Percentiles rank a stretch among this genome's conserved stretches.
Evolutionary conservation across 164 flowering plant genomes (phyloP).

Genomic region (grape (Vitis vinifera)): ASM3070453v1 NC_081815.1:19491501-19492000

Average conservation of each 20-base stretch:
- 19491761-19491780: constrained; percentile 33
- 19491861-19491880: too few relatives aligned
- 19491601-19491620: constrained; percentile 29
- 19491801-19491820: constrained; percentile 43
- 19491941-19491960: constrained; percentile 17
- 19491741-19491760: constrained; percentile 45
- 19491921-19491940: too few relatives aligned
- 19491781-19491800: constrained; percentile 42
- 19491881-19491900: too few relatives aligned
- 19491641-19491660: not conserved
- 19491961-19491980: constrained; percentile 22
- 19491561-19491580: constrained; percentile 35
- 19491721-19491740: not conserved
- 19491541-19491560: constrained; percentile 27
- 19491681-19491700: constrained; percentile 12
- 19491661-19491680: too few relatives aligned
- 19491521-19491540: constrained; percentile 18
- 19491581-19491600: constrained; percentile 23
- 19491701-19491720: not conserved
- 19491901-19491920: too few relatives aligned
- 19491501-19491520: constrained; percentile 22
- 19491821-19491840: constrained; percentile 34
- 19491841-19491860: too few relatives aligned
- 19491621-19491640: constrained; percentile 47
- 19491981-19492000: constrained; percentile 38